phyloP scores from a whole-genome alignment of 2,329 filamentous ascomycete genomes.

The Teratosphaeria epicoccoides region DNA sequence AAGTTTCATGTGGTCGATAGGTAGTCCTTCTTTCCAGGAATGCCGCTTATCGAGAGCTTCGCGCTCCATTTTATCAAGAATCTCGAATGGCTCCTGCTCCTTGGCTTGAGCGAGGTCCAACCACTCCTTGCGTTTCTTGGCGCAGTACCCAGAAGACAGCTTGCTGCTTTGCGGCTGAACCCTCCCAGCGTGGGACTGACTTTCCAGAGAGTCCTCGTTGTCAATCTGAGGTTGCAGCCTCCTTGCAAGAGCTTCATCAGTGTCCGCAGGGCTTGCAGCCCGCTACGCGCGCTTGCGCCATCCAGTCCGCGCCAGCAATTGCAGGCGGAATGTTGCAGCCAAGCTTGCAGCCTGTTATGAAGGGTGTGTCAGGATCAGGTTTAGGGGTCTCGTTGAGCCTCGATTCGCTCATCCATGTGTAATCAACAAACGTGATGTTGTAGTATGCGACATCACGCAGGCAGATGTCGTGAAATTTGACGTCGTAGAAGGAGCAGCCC shows the following conservation, averaged over 20 bases:
- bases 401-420: background rate
- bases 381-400: background rate
- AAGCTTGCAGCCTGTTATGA: background rate
- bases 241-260: background rate
- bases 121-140: too few species aligned
- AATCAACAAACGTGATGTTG: background rate
- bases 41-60: too few species aligned
- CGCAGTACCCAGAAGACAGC: too few species aligned
- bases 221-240: background rate
- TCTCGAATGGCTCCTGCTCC: too few species aligned
- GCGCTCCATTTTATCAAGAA: too few species aligned
- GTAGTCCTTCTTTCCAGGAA: too few species aligned
- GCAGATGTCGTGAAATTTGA: background rate
- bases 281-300: background rate
- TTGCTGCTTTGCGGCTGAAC: background rate
- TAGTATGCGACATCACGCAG: background rate
- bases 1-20: too few species aligned
- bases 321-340: background rate
- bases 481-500: background rate
- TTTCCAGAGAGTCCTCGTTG: background rate
- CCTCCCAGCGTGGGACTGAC: background rate
- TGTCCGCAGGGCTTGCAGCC: background rate
- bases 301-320: background rate
- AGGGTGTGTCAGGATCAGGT: background rate
- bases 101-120: too few species aligned